Evolutionary conservation across 2,329 filamentous ascomycete species (phyloP), one percentile per base, ranked within the genome.

Genomic region (Xylariaceae sp.): DNA sequence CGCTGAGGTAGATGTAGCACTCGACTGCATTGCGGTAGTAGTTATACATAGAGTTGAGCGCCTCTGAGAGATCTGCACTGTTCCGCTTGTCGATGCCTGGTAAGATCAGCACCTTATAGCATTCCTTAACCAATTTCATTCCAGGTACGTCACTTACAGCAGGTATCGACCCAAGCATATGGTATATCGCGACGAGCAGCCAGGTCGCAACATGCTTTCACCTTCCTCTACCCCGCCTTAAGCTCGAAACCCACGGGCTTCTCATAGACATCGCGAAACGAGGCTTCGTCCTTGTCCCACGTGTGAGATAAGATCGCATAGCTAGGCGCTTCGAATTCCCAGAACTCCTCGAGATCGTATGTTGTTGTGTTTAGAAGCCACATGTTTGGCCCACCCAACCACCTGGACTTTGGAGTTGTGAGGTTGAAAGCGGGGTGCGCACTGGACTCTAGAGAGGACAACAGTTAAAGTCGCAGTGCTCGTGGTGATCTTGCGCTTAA

Each of bases 161-260:
- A 51, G 10, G 44, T 44, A 40, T 53, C 54, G 31, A 45, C 39
- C 53, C 50, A 56, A 17, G 19, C 33, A 12, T 50, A 56, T 14
- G 17, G 16, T 11, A 38, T 4, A 3, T 18, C 38, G 28, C 41
- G 41, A n/a, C 18, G 13, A 43, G 12, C 12, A 4, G 41, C 41
- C 17, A 16, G 14, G 13, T 42, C 34, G 34, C 34, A 38, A 38
- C 13, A 38, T 16, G 13, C 16, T 16, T 13, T 38, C 16, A 38
- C 16, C 34, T 38, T 38, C 5, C 10, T 9, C 4, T 16, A 38
- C 16, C 34, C 34, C 4, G 13, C 16, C 34, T 38, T 38, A 5
- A 14, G 13, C 34, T 38, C 4, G 5, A 38, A 13, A 4, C 13
- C 13, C 34, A 14, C 34, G 5, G 34, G 13, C 13, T 38, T 38